Evolutionary conservation across 352 stramenopile species (phyloP), one percentile per base, ranked within the genome.

Genomic region (Pythium insidiosum): DNA sequence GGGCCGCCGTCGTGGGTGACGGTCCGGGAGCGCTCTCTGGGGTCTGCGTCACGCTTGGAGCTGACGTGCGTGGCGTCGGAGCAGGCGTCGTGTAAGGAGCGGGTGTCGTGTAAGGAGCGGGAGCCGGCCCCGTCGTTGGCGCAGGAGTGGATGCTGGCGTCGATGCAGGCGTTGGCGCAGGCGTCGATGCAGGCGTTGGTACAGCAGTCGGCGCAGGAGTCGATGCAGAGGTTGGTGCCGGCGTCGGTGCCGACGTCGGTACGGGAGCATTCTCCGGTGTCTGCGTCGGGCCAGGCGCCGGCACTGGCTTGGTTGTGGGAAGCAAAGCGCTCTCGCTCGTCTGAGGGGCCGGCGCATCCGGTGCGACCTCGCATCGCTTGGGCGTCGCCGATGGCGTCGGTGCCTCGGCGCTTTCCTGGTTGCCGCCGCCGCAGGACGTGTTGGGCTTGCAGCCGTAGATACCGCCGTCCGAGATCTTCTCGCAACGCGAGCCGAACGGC

Each of bases 371-470:
- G 23, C 46, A 53, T 0, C 36, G 31, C 22, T 41, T 30, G 1
- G 26, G n/a, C 4, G 33, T 42, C 16, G 30, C 15, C 31, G 30
- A 19, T 22, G 31, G 31, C 20, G 29, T 31, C 18, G 23, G 44
- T 11, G 35, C n/a, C n/a, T 26, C 9, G 29, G 19, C 22, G 7
- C 4, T 15, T n/a, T 6, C 35, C 5, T 18, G 7, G 21, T 18
- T 43, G 21, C 15, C 37, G 15, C 20, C 16, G n/a, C 38, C 28
- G 34, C 43, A 50, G 22, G 22, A 34, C 18, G 15, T 9, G 21
- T 50, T 40, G 13, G 22, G 13, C 22, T 53, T 30, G 29, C 50
- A 58, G 13, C 41, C 31, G 39, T 45, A 58, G 16, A 18, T 29
- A 31, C 31, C 39, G 11, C 31, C 18, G 3, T 25, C 20, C 13